Conservation (phyloP, 352 stramenopile species). For the Phytophthora pluvialis region DNA sequence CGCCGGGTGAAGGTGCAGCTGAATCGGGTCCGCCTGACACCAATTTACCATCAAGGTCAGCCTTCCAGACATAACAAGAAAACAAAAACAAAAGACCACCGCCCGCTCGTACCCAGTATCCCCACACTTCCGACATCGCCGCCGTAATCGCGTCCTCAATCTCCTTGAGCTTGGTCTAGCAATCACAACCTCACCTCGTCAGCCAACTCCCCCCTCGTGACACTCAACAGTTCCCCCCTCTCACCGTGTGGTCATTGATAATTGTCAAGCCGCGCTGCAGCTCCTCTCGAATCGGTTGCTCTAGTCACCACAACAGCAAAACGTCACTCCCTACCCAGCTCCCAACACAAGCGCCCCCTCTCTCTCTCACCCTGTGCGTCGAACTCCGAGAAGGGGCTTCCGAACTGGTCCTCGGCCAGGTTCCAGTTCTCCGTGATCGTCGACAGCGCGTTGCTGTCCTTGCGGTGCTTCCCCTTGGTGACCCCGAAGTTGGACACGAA, state of each 20-base stretch:
- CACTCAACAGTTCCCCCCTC: neutral
- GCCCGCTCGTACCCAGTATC: conserved; percentile 75
- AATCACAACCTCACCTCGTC: neutral
- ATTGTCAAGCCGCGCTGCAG: conserved; percentile 81
- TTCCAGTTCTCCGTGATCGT: conserved; percentile 92
- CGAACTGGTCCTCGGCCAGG: conserved; percentile 78
- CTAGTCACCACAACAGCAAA: conserved; percentile 32
- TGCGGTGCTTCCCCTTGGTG: conserved; percentile 60
- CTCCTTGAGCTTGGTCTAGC: conserved; percentile 85
- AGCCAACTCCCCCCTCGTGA: neutral
- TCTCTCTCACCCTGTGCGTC: conserved; percentile 69
- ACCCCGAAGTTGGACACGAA: conserved; percentile 86
- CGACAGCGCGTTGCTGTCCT: conserved; percentile 78
- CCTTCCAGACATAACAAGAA: neutral
- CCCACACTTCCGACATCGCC: conserved; percentile 91
- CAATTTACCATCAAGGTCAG: conserved; percentile 6
- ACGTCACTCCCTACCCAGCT: neutral
- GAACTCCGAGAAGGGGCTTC: conserved; percentile 78
- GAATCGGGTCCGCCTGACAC: conserved; percentile 77
- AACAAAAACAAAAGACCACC: neutral
- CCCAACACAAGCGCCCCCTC: neutral
- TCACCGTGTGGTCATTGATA: conserved; percentile 88
- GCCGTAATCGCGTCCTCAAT: conserved; percentile 88
- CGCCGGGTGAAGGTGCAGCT: conserved; percentile 80
- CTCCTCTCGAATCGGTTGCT: conserved; percentile 86